Base-by-base conservation (phyloP, 108 stramenopile genomes). In the Discostella pseudostelligera region DNA sequence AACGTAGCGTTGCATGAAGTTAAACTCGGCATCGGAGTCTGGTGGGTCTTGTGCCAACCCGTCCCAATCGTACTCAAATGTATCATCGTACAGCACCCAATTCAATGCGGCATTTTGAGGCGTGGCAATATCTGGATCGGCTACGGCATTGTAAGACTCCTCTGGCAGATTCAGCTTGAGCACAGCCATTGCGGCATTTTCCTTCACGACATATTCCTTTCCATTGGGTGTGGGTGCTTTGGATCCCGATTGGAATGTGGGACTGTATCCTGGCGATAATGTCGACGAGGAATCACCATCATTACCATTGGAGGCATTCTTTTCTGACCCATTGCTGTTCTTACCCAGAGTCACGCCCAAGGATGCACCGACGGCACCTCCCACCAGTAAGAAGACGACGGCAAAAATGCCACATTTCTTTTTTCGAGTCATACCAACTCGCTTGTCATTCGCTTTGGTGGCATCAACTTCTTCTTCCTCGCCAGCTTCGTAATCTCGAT, bases 1-100 rank as follows among this genome's bases (percentile, higher is more conserved):
- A 3, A 59, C 68, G 61, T 67, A 74, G 35, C 78, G 48, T 39
- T 72, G 71, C 32, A 77, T 13, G 35, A 77, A 63, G 26, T 51
- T 49, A 14, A 49, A 58, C 47, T 57, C 45, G 17, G 61, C 70
- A 0, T 54, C 55, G 37, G 21, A 35, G 13, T 47, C 56, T 11
- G 42, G 14, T 20, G 56, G 49, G 8, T 57, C 67, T 0, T 49
- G 54, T 12, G 56, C 26, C 14, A 74, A 7, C 2, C 73, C 73
- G 10, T 48, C 67, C 67, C 67, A 76, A 63, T 76, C 67, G 47
- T 76, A 64, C 1, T 8, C 7, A 56, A 62, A 76, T 28, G 16
- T 56, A 24, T 76, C 74, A 2, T 63, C 40, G 16, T 64, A 57
- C 8, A 74, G 53, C 1, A 74, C 39, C 37, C 56, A 67, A 2